Evolutionary conservation across 1,139 yeast genomes (phyloP), one percentile per base, ranked within the genome.

Genomic region (Yamadazyma aaseri): DNA sequence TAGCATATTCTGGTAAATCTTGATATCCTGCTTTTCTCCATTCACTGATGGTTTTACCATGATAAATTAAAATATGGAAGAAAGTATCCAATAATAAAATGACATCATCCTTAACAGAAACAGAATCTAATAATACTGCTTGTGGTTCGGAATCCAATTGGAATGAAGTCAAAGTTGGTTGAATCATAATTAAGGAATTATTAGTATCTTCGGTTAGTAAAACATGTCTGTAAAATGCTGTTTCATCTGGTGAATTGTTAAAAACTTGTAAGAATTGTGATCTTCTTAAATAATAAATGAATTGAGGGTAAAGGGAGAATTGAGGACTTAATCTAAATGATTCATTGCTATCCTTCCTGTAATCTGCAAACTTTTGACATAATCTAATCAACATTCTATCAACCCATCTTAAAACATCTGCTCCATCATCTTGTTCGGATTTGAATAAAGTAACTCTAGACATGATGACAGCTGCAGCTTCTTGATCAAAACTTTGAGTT

Each of bases 1-100:
- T 87, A 23, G 81, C 90, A 58, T 87, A 92, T 49, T 86, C 96
- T 41, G 84, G 87, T 56, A 81, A 86, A 44, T 89, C 89, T 63
- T 92, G 96, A 58, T 89, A 92, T 4, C 96, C 94, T 10, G 90
- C 92, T 58, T 86, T 87, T 62, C 97, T 80, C 98, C 98, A 92
- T 54, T 83, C 87, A 6, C 97, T 95, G 49, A 94, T 82, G 26
- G 95, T 86, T 55, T 84, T 87, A 52, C 98, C 98, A 52, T 87
- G 97, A 73, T 84, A 92, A 45, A 92, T 90, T 52, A 92, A 81
- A 44, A 94, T 87, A 59, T 87, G 96, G 84, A 92, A 92, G 64
- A 90, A 92, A 1, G 97, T 92, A 61, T 92, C 98, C 51, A 92
- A 74, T 46, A 92, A 73, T 50, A 92, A 69, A 39, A 92, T 87